A percentile compares a stretch with the other conserved stretches of the same genome.
phyloP scores from a whole-genome alignment of 257 asterid genomes.

The Knoxia roxburghii region DNA sequence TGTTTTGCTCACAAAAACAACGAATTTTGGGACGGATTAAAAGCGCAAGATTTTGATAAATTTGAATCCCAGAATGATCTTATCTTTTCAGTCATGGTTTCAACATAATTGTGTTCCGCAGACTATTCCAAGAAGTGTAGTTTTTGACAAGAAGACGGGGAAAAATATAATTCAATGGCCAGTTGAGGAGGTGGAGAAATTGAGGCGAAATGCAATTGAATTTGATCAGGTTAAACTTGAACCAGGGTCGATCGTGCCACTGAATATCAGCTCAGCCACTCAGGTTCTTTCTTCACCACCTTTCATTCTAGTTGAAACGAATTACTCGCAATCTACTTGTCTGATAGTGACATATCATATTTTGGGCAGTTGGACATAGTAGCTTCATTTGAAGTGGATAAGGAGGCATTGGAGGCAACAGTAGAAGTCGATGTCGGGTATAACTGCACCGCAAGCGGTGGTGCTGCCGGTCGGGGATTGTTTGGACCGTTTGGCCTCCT shows the following conservation, averaged over 20 bases:
- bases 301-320: not conserved
- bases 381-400: conserved; percentile 53
- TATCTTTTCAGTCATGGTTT: no score
- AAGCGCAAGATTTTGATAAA: no score
- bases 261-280: conserved; percentile 42
- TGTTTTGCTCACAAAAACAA: not conserved
- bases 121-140: conserved; percentile 73
- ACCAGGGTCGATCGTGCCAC: conserved; percentile 67
- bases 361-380: conserved; percentile 54
- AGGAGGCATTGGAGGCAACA: conserved; percentile 23
- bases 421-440: conserved; percentile 29
- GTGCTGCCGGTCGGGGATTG: conserved; percentile 54
- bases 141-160: conserved; percentile 52
- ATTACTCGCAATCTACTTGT: not conserved
- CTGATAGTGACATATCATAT: not conserved
- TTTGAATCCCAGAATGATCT: no score
- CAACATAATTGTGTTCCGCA: conserved; percentile 23
- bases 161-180: conserved; percentile 81
- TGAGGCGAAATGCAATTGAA: conserved; percentile 43
- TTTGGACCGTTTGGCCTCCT: conserved; percentile 83
- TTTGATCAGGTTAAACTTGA: conserved; percentile 43
- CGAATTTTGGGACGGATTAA: no score
- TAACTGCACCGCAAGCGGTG: conserved; percentile 62
- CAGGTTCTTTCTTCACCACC: conserved; percentile 35
- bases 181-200: conserved; percentile 67